Conservation (phyloP, 2,329 filamentous ascomycete genomes). For the Colletotrichum brevisporum region DNA sequence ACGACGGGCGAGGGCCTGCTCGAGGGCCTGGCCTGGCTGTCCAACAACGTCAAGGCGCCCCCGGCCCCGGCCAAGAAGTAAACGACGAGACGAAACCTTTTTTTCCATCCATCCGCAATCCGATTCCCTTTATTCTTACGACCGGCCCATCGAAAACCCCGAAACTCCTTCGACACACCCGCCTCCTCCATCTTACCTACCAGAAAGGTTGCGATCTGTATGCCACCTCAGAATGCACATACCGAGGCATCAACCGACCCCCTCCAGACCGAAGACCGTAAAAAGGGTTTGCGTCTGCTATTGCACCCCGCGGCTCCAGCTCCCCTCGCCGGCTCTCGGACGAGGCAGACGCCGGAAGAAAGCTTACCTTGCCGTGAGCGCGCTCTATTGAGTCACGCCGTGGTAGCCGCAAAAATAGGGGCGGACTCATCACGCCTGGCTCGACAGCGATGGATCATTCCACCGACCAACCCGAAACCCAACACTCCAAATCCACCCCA, state of each 20-base stretch:
- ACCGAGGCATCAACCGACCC: constrained; percentile 16
- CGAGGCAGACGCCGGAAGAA: constrained; percentile 18
- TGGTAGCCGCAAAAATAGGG: not conserved
- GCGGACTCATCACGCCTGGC: not conserved
- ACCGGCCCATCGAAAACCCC: not conserved
- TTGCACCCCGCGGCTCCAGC: not conserved
- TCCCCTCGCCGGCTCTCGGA: not conserved
- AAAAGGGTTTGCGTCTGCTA: not conserved
- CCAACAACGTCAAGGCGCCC: constrained; percentile 83
- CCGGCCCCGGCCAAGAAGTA: constrained; percentile 70
- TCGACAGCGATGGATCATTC: constrained; percentile 8
- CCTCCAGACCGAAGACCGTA: constrained; percentile 3
- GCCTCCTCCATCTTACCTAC: not conserved
- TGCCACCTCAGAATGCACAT: constrained; percentile 11
- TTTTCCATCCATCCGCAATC: constrained; percentile 16
- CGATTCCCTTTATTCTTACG: constrained; percentile 5
- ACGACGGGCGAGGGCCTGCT: constrained; percentile 85
- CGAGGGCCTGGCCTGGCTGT: constrained; percentile 86
- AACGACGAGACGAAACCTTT: constrained; percentile 31
- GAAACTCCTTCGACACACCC: not conserved
- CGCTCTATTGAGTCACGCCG: constrained; percentile 6
- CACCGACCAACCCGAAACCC: not conserved
- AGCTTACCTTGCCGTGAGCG: constrained; percentile 8
- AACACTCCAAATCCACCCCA: not conserved
- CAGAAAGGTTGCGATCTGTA: constrained; percentile 7